Evolutionary conservation across 768 basidiomycete species (phyloP).

Genomic region (Mycena sanguinolenta): DNA sequence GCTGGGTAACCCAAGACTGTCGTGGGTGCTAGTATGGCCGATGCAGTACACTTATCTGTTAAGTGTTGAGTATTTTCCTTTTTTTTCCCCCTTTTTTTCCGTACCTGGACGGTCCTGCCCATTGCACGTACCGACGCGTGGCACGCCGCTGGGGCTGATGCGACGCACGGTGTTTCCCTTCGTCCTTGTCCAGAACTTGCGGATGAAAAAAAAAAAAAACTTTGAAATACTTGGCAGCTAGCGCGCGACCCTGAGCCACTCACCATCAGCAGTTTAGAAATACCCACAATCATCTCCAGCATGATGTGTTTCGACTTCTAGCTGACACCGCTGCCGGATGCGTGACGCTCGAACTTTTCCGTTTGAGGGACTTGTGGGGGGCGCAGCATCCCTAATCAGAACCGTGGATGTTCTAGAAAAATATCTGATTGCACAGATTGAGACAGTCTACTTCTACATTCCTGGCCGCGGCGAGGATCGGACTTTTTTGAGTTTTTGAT

Average conservation of each 20-base stretch:
- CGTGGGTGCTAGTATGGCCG: no score
- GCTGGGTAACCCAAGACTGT: no score
- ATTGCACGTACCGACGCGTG: no score
- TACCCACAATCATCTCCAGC: no score
- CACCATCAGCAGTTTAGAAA: conserved; percentile 1
- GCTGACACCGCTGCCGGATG: conserved; percentile 1
- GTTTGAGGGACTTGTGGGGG: conserved; percentile 2
- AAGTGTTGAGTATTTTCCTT: no score
- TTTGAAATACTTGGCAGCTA: conserved; percentile 1
- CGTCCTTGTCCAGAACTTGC: no score
- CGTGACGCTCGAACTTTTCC: conserved; percentile 1
- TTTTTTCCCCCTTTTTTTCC: no score
- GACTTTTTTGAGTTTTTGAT: neutral
- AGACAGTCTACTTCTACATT: neutral
- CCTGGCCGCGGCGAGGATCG: conserved; percentile 5
- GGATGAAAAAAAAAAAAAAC: neutral
- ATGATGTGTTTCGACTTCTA: neutral
- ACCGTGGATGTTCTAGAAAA: neutral
- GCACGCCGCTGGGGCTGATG: no score
- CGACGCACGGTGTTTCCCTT: neutral
- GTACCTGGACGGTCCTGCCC: no score
- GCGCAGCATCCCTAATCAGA: neutral
- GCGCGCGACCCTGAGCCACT: neutral
- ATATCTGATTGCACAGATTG: conserved; percentile 1
- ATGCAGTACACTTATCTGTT: no score